Base-by-base conservation (phyloP, 2,329 filamentous ascomycete species). In the Talaromyces sp. region DNA sequence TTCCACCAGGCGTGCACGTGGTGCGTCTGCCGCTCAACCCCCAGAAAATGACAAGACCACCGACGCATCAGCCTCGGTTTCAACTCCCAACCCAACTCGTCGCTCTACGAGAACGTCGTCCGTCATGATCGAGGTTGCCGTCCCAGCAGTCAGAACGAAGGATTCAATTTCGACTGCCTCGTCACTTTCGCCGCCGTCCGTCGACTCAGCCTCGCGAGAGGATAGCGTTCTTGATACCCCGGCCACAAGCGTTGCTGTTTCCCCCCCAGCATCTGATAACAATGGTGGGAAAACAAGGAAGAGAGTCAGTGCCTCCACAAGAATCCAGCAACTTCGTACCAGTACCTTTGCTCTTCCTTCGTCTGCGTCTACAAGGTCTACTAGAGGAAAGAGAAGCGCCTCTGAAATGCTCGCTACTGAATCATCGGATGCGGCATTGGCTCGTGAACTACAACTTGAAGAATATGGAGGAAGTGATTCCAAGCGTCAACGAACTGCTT, bases 141-240 rank as follows among this genome's bases (percentile, higher is more conserved):
- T 76, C 2, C 73, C 76, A 0, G 40, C 76, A 0, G 40, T 69
- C 10, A 72, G 70, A 60, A 74, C 73, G 62, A 63, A 58, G 27
- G 63, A 67, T 13, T 68, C 72, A 15, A 51, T 69, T 2, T 69
- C 65, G 6, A 65, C 69, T 47, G 71, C 72, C 7, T 71, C 76
- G 1, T 75, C 75, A 43, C 78, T 81, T 29, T 70, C 79, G 5
- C 79, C 78, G 6, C 79, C 78, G 25, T 81, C 80, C 2, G 68
- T 74, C 34, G 76, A 77, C 5, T 76, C 77, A 38, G 74, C 74
- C 10, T 75, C 76, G 34, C 73, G 80, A 62, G 80, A 80, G 63
- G 78, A 79, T 5, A 83, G 79, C 11, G 79, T 80, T 22, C n/a
- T 84, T 70, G 87, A 86, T 66, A 90, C 88, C 3, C 87, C 88